phyloP scores from a whole-genome alignment of 2,329 filamentous ascomycete genomes.

The Penicillium olsonii region DNA sequence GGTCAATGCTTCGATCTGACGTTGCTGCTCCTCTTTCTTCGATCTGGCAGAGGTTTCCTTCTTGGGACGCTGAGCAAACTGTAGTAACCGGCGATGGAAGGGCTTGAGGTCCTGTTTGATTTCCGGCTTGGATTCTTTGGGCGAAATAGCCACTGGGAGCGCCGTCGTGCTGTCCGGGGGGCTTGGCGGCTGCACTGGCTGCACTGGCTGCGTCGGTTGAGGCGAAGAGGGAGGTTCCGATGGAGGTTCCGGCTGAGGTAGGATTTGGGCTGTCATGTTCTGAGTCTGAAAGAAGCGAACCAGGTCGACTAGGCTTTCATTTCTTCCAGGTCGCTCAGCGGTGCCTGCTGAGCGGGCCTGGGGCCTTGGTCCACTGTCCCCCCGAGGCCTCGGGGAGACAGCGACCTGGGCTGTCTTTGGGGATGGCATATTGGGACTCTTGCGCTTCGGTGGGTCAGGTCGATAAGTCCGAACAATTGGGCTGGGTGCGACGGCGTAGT shows the following conservation, averaged over 20 bases:
- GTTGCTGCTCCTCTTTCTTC: slow-evolving; percentile 29
- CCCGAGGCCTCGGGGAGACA: slow-evolving; percentile 9
- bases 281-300: slow-evolving; percentile 39
- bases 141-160: slow-evolving; percentile 26
- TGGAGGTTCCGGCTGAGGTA: slow-evolving; percentile 13
- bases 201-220: background rate
- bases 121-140: slow-evolving; percentile 5
- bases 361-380: slow-evolving; percentile 12
- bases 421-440: slow-evolving; percentile 27
- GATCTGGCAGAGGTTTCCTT: slow-evolving; percentile 25
- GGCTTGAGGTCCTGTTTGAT: slow-evolving; percentile 22
- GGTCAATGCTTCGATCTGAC: slow-evolving; percentile 33
- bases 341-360: slow-evolving; percentile 35
- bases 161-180: slow-evolving; percentile 28
- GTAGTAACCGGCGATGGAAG: slow-evolving; percentile 38
- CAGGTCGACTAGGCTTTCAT: slow-evolving; percentile 37
- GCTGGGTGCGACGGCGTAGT: slow-evolving; percentile 34
- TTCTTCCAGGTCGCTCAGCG: slow-evolving; percentile 30
- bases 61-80: slow-evolving; percentile 35
- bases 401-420: slow-evolving; percentile 5
- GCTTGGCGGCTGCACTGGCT: background rate
- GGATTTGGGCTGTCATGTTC: slow-evolving; percentile 17
- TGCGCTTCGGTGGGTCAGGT: slow-evolving; percentile 28
- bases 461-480: slow-evolving; percentile 38
- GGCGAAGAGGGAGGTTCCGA: slow-evolving; percentile 5